Percentiles rank a stretch among this genome's conserved stretches.
Conservation (phyloP, 2,329 filamentous ascomycete species). For the Pseudogymnoascus sp. region DNA sequence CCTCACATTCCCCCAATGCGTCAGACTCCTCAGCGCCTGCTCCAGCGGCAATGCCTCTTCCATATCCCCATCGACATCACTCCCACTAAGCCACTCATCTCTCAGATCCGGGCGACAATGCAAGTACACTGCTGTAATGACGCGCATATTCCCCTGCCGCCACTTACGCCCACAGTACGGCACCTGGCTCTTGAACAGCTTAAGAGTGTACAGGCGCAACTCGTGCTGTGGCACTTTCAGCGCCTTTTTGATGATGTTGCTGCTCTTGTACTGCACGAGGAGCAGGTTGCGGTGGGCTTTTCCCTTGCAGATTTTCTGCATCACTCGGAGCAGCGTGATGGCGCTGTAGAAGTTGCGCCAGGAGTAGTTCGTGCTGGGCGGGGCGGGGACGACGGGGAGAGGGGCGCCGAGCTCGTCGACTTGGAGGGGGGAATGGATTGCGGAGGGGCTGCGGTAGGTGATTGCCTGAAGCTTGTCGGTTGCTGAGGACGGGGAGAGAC, state of each 20-base stretch:
- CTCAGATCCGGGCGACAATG: slow-evolving; percentile 87
- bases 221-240: slow-evolving; percentile 84
- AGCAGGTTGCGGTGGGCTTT: slow-evolving; percentile 93
- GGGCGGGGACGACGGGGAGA: slow-evolving; percentile 57
- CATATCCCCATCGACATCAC: slow-evolving; percentile 86
- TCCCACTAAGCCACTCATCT: slow-evolving; percentile 90
- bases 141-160: slow-evolving; percentile 96
- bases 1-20: slow-evolving; percentile 89
- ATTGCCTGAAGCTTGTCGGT: slow-evolving; percentile 26
- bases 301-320: slow-evolving; percentile 95
- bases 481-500: slow-evolving; percentile 22
- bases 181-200: slow-evolving; percentile 97
- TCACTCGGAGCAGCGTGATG: slow-evolving; percentile 90
- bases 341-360: slow-evolving; percentile 91
- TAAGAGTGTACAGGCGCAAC: slow-evolving; percentile 87
- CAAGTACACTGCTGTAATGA: slow-evolving; percentile 94
- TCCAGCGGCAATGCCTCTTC: slow-evolving; percentile 89
- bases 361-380: slow-evolving; percentile 82
- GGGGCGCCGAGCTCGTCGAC: slow-evolving; percentile 78
- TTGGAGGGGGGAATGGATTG: slow-evolving; percentile 27
- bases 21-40: slow-evolving; percentile 79
- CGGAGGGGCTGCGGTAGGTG: slow-evolving; percentile 17
- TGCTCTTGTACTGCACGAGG: slow-evolving; percentile 91
- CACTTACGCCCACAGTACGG: slow-evolving; percentile 97
- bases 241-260: slow-evolving; percentile 82